Conservation (phyloP, 345 rosid species). For the Citrus cavaleriei region DNA sequence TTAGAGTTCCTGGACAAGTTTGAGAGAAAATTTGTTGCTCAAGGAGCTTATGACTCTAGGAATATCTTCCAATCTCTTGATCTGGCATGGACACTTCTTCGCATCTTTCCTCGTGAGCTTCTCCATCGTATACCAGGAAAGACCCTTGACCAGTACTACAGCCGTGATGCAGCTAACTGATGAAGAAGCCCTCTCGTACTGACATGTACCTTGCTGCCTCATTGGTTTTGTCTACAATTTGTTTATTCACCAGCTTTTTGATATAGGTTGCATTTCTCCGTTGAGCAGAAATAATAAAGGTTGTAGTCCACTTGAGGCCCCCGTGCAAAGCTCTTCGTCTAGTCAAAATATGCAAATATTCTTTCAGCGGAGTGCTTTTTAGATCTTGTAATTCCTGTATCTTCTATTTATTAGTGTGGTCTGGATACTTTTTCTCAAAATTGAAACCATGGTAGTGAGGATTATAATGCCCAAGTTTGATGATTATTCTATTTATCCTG, state of each 20-base stretch:
- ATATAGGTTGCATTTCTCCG: neutral
- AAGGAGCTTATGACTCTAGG: slow-evolving; percentile 97
- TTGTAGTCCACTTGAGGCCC: slow-evolving; percentile 9
- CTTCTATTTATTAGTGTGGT: slow-evolving; percentile 16
- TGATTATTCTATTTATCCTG: neutral
- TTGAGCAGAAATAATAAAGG: slow-evolving; percentile 6
- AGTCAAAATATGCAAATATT: neutral
- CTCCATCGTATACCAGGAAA: slow-evolving; percentile 98
- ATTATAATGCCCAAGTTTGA: neutral
- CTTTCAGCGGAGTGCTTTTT: neutral
- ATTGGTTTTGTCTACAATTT: neutral
- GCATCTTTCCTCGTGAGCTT: slow-evolving; percentile 97
- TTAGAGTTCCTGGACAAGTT: slow-evolving; percentile 92
- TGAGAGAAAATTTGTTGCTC: slow-evolving; percentile 87
- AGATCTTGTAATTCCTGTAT: slow-evolving; percentile 20
- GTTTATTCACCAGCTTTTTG: slow-evolving; percentile 4
- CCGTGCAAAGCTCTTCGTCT: neutral
- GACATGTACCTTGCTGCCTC: neutral
- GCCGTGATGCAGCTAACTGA: slow-evolving; percentile 63
- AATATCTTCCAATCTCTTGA: slow-evolving; percentile 93
- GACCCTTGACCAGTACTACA: slow-evolving; percentile 82
- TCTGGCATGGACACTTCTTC: slow-evolving; percentile 94
- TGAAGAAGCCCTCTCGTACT: neutral
- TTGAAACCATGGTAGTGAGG: neutral
- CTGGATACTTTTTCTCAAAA: neutral